These are phyloP conservation scores for Magnusiomyces ingens DNA, from an alignment of 1,139 yeast species.

Conservation along the genomic window DNA sequence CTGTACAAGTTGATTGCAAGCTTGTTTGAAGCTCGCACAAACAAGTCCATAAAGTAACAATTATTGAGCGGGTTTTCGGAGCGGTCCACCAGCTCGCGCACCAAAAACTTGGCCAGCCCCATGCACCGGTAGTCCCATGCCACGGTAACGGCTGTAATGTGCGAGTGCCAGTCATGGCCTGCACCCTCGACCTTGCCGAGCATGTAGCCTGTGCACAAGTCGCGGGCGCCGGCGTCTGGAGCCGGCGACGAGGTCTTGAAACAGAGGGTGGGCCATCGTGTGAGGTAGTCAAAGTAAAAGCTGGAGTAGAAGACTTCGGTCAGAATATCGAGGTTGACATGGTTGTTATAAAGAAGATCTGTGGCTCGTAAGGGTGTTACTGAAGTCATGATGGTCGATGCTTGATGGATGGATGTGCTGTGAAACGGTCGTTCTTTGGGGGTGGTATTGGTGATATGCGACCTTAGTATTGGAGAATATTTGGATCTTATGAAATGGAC, in stretches of 20 bases:
- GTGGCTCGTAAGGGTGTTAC: constrained; percentile 79
- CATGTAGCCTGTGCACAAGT: constrained; percentile 41
- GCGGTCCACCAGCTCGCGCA: constrained; percentile 62
- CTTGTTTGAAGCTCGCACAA: constrained; percentile 77
- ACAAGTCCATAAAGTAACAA: constrained; percentile 80
- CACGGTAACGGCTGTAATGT: constrained; percentile 92
- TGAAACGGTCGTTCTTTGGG: no score
- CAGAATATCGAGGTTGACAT: constrained; percentile 76
- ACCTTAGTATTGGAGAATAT: no score
- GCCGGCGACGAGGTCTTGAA: constrained; percentile 56
- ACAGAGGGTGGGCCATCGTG: constrained; percentile 83
- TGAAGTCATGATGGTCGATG: constrained; percentile 53
- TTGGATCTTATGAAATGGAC: no score
- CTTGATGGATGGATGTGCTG: no score
- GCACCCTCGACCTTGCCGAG: constrained; percentile 95
- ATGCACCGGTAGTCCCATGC: constrained; percentile 75
- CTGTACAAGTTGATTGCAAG: constrained; percentile 79
- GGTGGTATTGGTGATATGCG: no score
- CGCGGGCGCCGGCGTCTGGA: constrained; percentile 8
- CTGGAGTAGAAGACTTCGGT: constrained; percentile 85
- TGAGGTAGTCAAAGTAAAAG: constrained; percentile 77
- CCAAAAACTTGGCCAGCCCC: constrained; percentile 69
- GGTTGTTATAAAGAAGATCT: constrained; percentile 65
- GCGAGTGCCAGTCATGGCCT: constrained; percentile 87
- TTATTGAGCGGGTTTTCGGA: constrained; percentile 50